These are phyloP conservation scores for Fraxinus sp. DNA, from an alignment of 305 asterid species.

Conservation along the genomic window DNA sequence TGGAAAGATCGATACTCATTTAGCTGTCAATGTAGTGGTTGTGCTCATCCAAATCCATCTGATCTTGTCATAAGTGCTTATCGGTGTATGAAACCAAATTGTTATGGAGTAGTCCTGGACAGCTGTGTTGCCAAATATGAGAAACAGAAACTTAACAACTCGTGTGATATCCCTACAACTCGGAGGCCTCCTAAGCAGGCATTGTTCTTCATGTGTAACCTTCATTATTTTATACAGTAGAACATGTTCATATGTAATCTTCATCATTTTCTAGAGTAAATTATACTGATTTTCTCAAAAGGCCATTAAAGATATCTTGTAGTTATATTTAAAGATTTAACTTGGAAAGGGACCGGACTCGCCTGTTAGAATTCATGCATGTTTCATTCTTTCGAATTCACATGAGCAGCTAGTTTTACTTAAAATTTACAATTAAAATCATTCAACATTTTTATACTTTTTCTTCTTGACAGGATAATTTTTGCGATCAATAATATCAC, in stretches of 20 bases:
- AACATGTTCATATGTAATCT: slow-evolving; percentile 2
- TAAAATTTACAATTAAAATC: neutral
- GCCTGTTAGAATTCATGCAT: neutral
- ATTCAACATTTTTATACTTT: slow-evolving; percentile 3
- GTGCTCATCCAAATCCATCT: slow-evolving; percentile 62
- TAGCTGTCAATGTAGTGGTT: slow-evolving; percentile 74
- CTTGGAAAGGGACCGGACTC: slow-evolving; percentile 4
- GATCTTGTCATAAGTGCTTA: slow-evolving; percentile 72
- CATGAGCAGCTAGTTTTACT: slow-evolving; percentile 4
- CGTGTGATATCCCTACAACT: slow-evolving; percentile 23
- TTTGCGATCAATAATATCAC: neutral
- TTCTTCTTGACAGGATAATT: neutral
- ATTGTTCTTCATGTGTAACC: slow-evolving; percentile 17
- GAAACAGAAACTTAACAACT: slow-evolving; percentile 50
- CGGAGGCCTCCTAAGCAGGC: slow-evolving; percentile 50
- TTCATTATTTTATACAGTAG: slow-evolving; percentile 9
- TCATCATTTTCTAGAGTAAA: neutral
- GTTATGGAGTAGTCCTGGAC: slow-evolving; percentile 76
- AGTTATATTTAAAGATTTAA: slow-evolving; percentile 7
- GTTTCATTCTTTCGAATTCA: neutral
- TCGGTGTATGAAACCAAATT: slow-evolving; percentile 58
- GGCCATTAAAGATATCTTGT: slow-evolving; percentile 4
- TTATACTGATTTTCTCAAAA: neutral
- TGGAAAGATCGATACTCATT: slow-evolving; percentile 73
- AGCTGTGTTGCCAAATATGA: slow-evolving; percentile 44